phyloP scores from a whole-genome alignment of 2,329 filamentous ascomycete species.

The Elsinoe perseae region DNA sequence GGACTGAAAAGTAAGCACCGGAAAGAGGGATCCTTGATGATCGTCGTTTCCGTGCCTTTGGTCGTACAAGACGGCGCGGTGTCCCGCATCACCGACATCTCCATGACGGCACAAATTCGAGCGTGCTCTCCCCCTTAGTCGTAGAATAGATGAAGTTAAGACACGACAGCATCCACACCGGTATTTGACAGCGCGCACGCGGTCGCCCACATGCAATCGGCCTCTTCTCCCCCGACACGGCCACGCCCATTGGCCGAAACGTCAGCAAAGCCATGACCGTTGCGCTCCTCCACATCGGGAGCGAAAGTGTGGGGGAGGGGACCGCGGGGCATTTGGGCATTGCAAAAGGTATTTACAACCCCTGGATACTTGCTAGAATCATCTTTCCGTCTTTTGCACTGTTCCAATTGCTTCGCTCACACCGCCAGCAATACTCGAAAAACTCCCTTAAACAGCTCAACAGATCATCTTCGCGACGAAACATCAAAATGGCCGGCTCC shows the following conservation, averaged over 20 bases:
- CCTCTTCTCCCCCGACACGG: background rate
- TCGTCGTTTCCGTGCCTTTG: no score
- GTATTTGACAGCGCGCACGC: no score
- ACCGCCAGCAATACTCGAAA: background rate
- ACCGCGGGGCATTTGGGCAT: background rate
- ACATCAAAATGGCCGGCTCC: background rate
- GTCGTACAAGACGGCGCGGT: no score
- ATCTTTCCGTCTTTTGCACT: background rate
- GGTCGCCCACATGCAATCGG: background rate
- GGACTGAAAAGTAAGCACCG: no score
- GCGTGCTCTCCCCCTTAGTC: no score
- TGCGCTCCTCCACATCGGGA: constrained; percentile 2
- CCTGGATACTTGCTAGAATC: background rate
- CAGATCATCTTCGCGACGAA: background rate
- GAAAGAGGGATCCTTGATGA: no score
- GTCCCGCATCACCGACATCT: no score
- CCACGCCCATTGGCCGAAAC: background rate
- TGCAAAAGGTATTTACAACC: background rate
- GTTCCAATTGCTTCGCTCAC: background rate
- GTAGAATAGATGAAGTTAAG: no score
- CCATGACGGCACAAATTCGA: no score
- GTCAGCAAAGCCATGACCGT: background rate
- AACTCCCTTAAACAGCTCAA: background rate
- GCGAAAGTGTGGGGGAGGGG: background rate
- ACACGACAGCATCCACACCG: no score